Evolutionary conservation across 306 rosid species (phyloP), one percentile per base, ranked within the genome.

Genomic region (Crataegus laevigata): DNA sequence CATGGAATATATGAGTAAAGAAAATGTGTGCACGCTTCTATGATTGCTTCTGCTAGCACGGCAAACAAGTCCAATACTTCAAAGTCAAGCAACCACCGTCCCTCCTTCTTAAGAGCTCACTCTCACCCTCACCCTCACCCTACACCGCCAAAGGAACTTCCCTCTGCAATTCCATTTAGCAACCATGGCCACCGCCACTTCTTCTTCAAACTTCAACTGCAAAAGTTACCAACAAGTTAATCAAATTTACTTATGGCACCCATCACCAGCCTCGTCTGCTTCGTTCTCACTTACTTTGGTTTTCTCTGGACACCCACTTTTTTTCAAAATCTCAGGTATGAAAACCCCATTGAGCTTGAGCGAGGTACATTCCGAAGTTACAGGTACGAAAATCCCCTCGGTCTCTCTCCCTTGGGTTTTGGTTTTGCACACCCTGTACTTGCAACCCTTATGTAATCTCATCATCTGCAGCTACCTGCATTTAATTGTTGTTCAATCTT

Each of bases 221-320:
- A 3, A 60, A 14, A 34, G 21, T 1, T 36, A n/a, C 50, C 13
- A 34, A 25, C 11, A 71, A 67, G 76, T 77, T n/a, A n/a, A 57
- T 8, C 26, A 11, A 21, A n/a, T 57, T 21, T 57, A 8, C 5
- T n/a, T 3, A 81, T 81, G 85, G 81, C 78, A 47, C 85, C 85
- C 15, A 47, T 81, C 71, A 72, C 78, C 26, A 77, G 74, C 50
- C 57, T 81, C 38, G 21, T 77, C 78, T 72, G 24, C 66, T 63
- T 66, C 61, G 4, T 73, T 73, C 25, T 77, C 25, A 14, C 73
- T 58, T 34, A 28, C 14, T 29, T 77, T 72, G 67, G 45, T 17
- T 17, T 47, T 21, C 66, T 77, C 61, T 21, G 34, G 40, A 11
- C 81, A 3, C 64, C 55, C 29, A 50, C 77, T 21, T n/a, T 77